These are phyloP conservation scores for Aspergillus sp. DNA, from an alignment of 2,329 filamentous ascomycete species.

Conservation along the genomic window DNA sequence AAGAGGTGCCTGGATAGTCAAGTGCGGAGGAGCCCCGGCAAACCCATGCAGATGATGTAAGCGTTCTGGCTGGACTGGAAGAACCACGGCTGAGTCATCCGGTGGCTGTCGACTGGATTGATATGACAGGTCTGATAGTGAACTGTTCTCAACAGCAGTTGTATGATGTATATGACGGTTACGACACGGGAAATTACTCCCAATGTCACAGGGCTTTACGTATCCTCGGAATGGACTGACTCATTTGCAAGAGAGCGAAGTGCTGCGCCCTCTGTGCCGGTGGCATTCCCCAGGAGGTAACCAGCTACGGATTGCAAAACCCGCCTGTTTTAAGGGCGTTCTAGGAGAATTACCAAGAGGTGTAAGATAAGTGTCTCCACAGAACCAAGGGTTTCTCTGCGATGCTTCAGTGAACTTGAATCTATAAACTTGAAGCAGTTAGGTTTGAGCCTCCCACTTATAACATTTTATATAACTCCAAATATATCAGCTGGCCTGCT, in stretches of 20 bases:
- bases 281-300: not conserved
- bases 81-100: conserved; percentile 5
- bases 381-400: not conserved
- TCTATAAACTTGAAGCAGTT: too few species aligned
- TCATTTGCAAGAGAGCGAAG: not conserved
- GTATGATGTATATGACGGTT: too few species aligned
- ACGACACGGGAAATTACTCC: too few species aligned
- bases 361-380: not conserved
- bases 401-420: too few species aligned
- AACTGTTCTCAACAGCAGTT: too few species aligned
- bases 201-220: not conserved
- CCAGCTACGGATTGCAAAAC: not conserved
- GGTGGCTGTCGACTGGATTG: not conserved
- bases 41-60: conserved; percentile 10
- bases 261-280: not conserved
- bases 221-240: not conserved
- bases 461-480: not conserved
- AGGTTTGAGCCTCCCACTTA: accelerated
- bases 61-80: not conserved
- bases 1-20: not conserved
- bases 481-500: conserved; percentile 10
- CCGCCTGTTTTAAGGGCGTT: not conserved
- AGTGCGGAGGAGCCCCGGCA: conserved; percentile 6
- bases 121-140: too few species aligned
- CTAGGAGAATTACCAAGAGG: not conserved